Evolutionary conservation across 2,329 filamentous ascomycete genomes (phyloP).

Genomic region (Fusarium ambrosium): DNA sequence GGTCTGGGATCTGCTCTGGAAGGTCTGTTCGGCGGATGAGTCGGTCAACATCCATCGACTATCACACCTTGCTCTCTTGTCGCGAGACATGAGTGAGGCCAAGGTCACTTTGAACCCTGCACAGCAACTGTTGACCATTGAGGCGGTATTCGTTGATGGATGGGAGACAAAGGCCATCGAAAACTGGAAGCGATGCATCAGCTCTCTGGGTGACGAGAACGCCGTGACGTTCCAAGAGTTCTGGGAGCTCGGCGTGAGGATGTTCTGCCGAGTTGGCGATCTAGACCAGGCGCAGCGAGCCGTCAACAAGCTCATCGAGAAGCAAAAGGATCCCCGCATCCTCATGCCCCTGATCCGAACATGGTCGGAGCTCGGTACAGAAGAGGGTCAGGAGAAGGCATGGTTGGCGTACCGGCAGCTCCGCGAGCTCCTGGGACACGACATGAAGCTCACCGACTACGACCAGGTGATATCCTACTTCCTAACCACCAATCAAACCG

Average conservation of each 20-base stretch:
- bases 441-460: constrained; percentile 80
- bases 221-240: constrained; percentile 65
- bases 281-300: constrained; percentile 70
- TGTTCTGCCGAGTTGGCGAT: constrained; percentile 71
- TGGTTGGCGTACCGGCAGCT: constrained; percentile 78
- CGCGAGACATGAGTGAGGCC: constrained; percentile 74
- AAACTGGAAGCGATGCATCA: constrained; percentile 72
- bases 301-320: constrained; percentile 66
- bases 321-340: constrained; percentile 66
- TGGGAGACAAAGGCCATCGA: constrained; percentile 71
- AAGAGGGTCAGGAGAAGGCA: constrained; percentile 66
- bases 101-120: constrained; percentile 66
- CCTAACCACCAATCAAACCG: constrained; percentile 73
- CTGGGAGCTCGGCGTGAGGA: constrained; percentile 75
- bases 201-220: constrained; percentile 62
- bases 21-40: constrained; percentile 67
- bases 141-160: constrained; percentile 75
- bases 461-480: constrained; percentile 81
- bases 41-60: constrained; percentile 67
- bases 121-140: constrained; percentile 76
- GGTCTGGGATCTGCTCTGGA: constrained; percentile 77
- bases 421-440: constrained; percentile 68
- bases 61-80: constrained; percentile 71
- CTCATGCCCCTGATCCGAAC: constrained; percentile 78
- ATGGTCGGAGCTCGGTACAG: constrained; percentile 67